Base-by-base conservation (phyloP, 2,329 filamentous ascomycete genomes). In the Thermothelomyces thermophilus region DNA sequence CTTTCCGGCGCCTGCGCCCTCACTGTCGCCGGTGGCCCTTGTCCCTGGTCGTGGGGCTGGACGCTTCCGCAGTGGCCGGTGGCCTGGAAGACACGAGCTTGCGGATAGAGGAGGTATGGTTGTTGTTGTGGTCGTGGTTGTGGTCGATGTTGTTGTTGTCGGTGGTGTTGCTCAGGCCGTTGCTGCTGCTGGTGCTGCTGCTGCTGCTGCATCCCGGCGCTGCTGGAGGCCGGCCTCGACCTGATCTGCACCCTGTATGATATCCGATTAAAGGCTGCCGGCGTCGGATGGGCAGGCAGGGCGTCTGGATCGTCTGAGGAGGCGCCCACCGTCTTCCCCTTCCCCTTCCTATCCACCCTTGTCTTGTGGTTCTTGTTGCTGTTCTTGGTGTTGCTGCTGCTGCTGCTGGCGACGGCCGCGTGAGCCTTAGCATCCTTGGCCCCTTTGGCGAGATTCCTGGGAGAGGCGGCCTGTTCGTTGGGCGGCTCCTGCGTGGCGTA, bases 401-500 rank as follows among this genome's bases (percentile, higher is more conserved):
- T 11, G 5, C 30, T 31, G 5, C 30, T 17, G 2, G 2, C 19
- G 17, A 2, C 19, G 17, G 8, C 2, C 3, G 16, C 11, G 34
- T 16, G 17, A 16, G n/a, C 45, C 33, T 11, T 28, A 17, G 16
- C n/a, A n/a, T n/a, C 17, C 8, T 34, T 41, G 24, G 41, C 41
- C 5, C 5, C 22, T 5, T 22, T 24, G 13, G 42, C n/a, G n/a
- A 48, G 10, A 11, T 28, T 22, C 4, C 31, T 37, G 1, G 28
- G 24, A 1, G 42, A 46, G 0, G 39, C 46, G 5, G 33, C 24
- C 5, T 26, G n/a, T 3, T 49, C 52, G 10, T 2, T 37, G 3
- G 52, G 52, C 14, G 22, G 6, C 8, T 36, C 13, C 3, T 51
- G 42, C 4, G 52, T 19, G 20, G 19, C 22, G 39, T 54, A 54